phyloP scores from a whole-genome alignment of 2,329 filamentous ascomycete genomes.

The Aspergillus awamori region DNA sequence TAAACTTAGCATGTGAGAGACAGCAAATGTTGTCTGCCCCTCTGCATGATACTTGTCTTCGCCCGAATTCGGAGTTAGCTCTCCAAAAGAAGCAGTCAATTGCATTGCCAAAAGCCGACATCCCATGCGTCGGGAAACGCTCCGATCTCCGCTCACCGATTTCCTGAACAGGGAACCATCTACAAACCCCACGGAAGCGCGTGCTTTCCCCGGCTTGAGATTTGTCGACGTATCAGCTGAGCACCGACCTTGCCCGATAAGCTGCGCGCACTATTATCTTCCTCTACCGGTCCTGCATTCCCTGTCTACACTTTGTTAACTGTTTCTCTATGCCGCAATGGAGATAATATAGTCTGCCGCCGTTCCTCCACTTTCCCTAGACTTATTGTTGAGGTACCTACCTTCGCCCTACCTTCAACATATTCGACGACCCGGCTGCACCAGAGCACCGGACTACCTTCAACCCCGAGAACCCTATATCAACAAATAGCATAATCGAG shows the following conservation, averaged over 20 bases:
- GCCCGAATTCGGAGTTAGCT: too few relatives aligned
- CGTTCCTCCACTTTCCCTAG: background rate
- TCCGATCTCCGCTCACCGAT: constrained; percentile 36
- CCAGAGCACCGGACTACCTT: background rate
- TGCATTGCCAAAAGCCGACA: too few relatives aligned
- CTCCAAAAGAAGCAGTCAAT: too few relatives aligned
- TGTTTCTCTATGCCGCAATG: constrained; percentile 11
- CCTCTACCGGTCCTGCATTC: background rate
- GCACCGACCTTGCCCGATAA: constrained; percentile 1
- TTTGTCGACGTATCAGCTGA: constrained; percentile 14
- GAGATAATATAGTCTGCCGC: constrained; percentile 13
- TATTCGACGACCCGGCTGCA: background rate
- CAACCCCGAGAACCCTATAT: background rate
- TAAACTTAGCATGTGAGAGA: too few relatives aligned
- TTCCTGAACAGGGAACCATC: constrained; percentile 33
- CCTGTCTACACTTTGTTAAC: background rate
- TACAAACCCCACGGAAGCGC: constrained; percentile 32
- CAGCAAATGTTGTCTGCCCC: too few relatives aligned
- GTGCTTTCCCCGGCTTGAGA: constrained; percentile 26
- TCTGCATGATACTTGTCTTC: too few relatives aligned
- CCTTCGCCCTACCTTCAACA: background rate
- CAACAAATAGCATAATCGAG: background rate
- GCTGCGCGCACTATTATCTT: background rate
- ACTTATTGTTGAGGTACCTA: background rate
- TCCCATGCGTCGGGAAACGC: constrained; percentile 14